Conservation (phyloP, 495 filamentous ascomycete genomes). For the Penicillium subrubescens region DNA sequence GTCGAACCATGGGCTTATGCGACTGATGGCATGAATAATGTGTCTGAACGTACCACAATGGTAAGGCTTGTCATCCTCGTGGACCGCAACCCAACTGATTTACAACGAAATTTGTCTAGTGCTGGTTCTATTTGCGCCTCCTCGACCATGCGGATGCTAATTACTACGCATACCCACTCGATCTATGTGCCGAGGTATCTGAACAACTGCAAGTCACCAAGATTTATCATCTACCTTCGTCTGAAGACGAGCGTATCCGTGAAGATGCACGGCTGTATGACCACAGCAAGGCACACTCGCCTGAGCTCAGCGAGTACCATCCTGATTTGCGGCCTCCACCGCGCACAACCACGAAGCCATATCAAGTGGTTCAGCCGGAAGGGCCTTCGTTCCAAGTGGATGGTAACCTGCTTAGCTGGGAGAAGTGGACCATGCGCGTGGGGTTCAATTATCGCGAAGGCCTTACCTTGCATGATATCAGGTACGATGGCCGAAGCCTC, state of each 20-base stretch:
- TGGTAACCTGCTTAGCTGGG: conserved; percentile 55
- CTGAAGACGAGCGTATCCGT: conserved; percentile 28
- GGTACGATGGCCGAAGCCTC: conserved; percentile 65
- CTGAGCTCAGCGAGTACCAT: conserved; percentile 63
- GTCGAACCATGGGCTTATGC: conserved; percentile 44
- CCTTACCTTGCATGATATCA: conserved; percentile 62
- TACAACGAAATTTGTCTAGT: conserved; percentile 13
- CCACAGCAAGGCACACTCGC: conserved; percentile 44
- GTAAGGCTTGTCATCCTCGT: conserved; percentile 4
- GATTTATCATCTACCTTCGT: conserved; percentile 41
- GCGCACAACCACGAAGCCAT: conserved; percentile 66
- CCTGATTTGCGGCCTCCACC: conserved; percentile 52
- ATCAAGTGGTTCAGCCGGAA: conserved; percentile 75
- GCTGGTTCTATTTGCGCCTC: conserved; percentile 37
- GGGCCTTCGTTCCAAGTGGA: conserved; percentile 65
- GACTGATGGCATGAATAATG: conserved; percentile 43
- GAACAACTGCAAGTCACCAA: conserved; percentile 59
- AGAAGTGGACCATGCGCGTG: conserved; percentile 68
- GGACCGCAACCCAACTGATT: neutral
- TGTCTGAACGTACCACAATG: conserved; percentile 34
- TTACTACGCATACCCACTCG: conserved; percentile 75
- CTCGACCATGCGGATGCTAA: conserved; percentile 47
- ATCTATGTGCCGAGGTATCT: conserved; percentile 67
- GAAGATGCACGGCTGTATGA: conserved; percentile 28
- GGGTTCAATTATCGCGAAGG: conserved; percentile 69